Evolutionary conservation across 768 basidiomycete genomes (phyloP).

Genomic region (Candolleomyces aberdarensis): DNA sequence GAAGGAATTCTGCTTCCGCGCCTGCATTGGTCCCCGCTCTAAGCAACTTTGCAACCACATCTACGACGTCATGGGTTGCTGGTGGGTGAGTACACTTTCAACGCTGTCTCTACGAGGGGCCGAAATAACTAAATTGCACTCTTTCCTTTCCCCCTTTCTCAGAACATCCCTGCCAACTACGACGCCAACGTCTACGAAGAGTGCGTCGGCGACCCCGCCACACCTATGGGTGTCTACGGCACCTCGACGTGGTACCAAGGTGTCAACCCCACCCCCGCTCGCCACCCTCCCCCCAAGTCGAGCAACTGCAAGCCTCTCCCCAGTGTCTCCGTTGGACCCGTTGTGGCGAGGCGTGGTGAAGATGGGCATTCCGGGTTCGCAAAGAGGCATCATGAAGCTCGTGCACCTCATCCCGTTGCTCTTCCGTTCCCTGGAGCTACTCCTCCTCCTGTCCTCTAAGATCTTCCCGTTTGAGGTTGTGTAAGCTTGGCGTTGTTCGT

Average conservation of each 20-base stretch:
- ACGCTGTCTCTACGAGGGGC: too few relatives aligned
- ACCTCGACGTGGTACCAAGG: slow-evolving; percentile 68
- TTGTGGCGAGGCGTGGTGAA: background rate
- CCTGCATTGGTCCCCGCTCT: slow-evolving; percentile 52
- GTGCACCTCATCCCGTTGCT: too few relatives aligned
- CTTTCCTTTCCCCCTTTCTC: background rate
- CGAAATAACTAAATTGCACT: background rate
- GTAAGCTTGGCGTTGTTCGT: too few relatives aligned
- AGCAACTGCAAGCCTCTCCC: slow-evolving; percentile 54
- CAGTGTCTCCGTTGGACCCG: slow-evolving; percentile 32
- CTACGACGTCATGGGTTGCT: slow-evolving; percentile 52
- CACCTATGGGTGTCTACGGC: slow-evolving; percentile 71
- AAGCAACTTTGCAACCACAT: slow-evolving; percentile 61
- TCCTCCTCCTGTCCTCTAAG: too few relatives aligned
- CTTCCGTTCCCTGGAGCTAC: too few relatives aligned
- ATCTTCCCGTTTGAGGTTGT: too few relatives aligned
- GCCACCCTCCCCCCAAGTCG: slow-evolving; percentile 56
- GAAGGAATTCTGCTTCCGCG: slow-evolving; percentile 68
- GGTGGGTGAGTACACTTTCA: slow-evolving; percentile 30
- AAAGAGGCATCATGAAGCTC: too few relatives aligned
- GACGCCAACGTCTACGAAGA: slow-evolving; percentile 32
- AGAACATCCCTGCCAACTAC: slow-evolving; percentile 55
- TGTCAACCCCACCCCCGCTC: slow-evolving; percentile 47
- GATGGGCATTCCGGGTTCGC: background rate
- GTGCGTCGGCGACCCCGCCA: slow-evolving; percentile 2